These are phyloP conservation scores for Pythium monospermum DNA, from an alignment of 352 stramenopile genomes.

Conservation along the genomic window DNA sequence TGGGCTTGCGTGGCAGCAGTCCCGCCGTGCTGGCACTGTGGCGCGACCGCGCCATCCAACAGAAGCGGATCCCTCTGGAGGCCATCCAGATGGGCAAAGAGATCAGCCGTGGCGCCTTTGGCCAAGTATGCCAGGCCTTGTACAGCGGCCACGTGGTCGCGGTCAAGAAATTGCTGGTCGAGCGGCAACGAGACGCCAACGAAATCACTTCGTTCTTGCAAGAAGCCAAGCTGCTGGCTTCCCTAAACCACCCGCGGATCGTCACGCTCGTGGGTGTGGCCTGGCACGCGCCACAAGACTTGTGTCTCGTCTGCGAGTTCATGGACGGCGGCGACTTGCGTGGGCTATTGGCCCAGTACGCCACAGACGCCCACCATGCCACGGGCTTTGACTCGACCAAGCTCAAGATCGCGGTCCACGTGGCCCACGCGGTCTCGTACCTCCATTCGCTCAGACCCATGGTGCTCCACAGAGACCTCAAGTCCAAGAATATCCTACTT, in stretches of 20 bases:
- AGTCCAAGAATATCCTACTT: conserved; percentile 11
- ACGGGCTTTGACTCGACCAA: conserved; percentile 6
- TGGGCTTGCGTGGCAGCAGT: too few species aligned
- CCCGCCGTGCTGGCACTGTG: too few species aligned
- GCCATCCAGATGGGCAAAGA: conserved; percentile 11
- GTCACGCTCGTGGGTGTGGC: conserved; percentile 10
- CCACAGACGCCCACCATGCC: conserved; percentile 2
- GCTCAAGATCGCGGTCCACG: conserved; percentile 12
- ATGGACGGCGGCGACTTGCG: conserved; percentile 13
- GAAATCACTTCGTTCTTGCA: neutral
- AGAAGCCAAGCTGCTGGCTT: conserved; percentile 10
- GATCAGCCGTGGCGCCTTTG: conserved; percentile 4
- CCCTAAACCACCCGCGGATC: conserved; percentile 5
- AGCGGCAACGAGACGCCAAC: neutral
- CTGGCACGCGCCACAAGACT: conserved; percentile 7
- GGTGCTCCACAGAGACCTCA: conserved; percentile 12
- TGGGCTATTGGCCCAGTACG: neutral
- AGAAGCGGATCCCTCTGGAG: too few species aligned
- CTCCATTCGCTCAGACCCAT: conserved; percentile 2
- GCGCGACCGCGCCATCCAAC: too few species aligned
- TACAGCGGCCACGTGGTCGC: conserved; percentile 12
- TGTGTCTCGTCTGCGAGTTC: conserved; percentile 14
- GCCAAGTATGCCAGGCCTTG: conserved; percentile 11
- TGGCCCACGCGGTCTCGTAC: conserved; percentile 5
- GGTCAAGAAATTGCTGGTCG: conserved; percentile 5